These are phyloP conservation scores for Alternaria panax DNA, from an alignment of 2,329 filamentous ascomycete species.

Conservation along the genomic window DNA sequence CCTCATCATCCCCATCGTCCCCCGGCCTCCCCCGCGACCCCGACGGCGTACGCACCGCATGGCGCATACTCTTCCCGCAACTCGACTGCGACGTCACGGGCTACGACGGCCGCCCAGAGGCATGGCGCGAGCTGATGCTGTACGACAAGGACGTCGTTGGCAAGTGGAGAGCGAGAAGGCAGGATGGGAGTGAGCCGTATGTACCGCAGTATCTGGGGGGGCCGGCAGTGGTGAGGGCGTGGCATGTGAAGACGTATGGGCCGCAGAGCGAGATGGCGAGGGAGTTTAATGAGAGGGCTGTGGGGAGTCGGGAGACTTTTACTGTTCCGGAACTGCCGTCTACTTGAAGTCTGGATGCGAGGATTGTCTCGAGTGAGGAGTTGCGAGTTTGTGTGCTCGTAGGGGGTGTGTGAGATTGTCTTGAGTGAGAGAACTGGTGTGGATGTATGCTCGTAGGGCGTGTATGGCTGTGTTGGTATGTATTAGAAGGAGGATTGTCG, in stretches of 20 bases:
- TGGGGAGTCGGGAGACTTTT: neutral
- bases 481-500: neutral
- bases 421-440: too few species aligned
- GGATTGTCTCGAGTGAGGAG: neutral
- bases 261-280: neutral
- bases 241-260: neutral
- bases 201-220: neutral
- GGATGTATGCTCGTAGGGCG: too few species aligned
- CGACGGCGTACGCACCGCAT: neutral
- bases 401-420: neutral
- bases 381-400: neutral
- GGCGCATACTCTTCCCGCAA: neutral
- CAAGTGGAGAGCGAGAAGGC: neutral
- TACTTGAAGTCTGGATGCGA: too few species aligned
- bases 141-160: neutral
- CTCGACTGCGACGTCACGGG: neutral
- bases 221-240: too few species aligned
- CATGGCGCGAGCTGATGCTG: slow-evolving; percentile 4
- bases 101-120: neutral
- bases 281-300: neutral
- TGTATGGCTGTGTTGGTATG: neutral
- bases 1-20: too few species aligned
- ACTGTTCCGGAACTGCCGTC: too few species aligned
- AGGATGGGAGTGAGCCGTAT: neutral
- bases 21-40: neutral